Evolutionary conservation across 2,329 filamentous ascomycete genomes (phyloP), one percentile per base, ranked within the genome.

Genomic region (Colletotrichum coccodes): DNA sequence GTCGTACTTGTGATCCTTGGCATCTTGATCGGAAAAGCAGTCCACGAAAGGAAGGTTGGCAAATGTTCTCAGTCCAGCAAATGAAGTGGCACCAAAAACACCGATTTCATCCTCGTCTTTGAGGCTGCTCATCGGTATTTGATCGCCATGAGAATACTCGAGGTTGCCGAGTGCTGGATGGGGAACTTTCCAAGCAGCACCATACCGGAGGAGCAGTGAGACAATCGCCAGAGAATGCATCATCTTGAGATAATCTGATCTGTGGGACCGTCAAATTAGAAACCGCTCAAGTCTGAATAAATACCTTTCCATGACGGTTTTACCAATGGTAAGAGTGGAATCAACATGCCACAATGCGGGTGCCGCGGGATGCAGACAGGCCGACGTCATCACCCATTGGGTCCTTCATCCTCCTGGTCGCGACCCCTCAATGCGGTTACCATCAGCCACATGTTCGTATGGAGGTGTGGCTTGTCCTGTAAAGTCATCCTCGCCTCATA

Each of bases 1-100:
- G 42, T 77, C 76, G 30, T 74, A 77, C 38, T 32, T 58, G 4
- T 46, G 30, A 4, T 49, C 49, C 32, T 50, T 34, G 6, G 56
- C 61, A 0, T 65, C 63, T 3, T 71, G 70, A 2, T 73, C 56
- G 4, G 64, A 60, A 47, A 76, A 77, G 62, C 75, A 77, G 44
- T 76, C 69, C 6, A 71, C 69, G 16, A 73, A 73, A 0, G 72
- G 72, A 3, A 76, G 62, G 18, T 72, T 72, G 4, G 74, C 75
- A 56, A 76, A 77, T 0, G 74, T 76, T 30, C 65, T 72, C 3
- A 73, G 60, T 3, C 73, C 71, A 3, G 67, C 72, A 64, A 56
- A 71, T 56, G 49, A 64, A 62, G 56, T 52, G 26, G 61, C 65
- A 16, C 66, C 59, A 6, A 71, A 70, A 6, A 71, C 23, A 11